These are phyloP conservation scores for Trichothecium roseum DNA, from an alignment of 2,329 filamentous ascomycete species.

Conservation along the genomic window DNA sequence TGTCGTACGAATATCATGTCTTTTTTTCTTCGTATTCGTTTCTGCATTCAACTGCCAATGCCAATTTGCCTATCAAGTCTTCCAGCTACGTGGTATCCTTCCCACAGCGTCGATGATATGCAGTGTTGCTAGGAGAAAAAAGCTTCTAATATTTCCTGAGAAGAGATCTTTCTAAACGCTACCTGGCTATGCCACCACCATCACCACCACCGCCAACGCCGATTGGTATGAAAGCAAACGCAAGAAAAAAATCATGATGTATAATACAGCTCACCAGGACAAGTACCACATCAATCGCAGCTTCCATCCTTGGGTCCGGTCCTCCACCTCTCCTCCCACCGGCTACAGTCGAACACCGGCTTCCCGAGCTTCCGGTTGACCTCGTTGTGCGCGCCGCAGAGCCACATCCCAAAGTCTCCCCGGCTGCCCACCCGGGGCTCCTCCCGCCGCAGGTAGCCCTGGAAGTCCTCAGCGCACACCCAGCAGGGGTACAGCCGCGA, in stretches of 20 bases:
- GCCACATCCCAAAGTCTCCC: slow-evolving; percentile 69
- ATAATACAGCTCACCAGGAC: slow-evolving; percentile 1
- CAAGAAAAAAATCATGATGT: neutral
- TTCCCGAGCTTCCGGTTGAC: slow-evolving; percentile 89
- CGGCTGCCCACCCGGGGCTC: slow-evolving; percentile 49
- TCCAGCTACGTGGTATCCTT: too few species aligned
- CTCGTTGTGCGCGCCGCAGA: slow-evolving; percentile 79
- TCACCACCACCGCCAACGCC: too few species aligned
- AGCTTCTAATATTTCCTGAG: neutral
- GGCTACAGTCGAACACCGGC: slow-evolving; percentile 75
- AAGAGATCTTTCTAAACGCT: neutral
- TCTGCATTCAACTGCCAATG: too few species aligned
- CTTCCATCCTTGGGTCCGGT: slow-evolving; percentile 71
- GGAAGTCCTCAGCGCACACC: slow-evolving; percentile 90
- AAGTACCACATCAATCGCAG: slow-evolving; percentile 34
- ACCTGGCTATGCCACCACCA: slow-evolving; percentile 1
- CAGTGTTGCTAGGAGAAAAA: too few species aligned
- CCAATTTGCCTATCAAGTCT: too few species aligned
- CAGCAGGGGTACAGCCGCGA: slow-evolving; percentile 89
- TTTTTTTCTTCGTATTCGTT: too few species aligned
- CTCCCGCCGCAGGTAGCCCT: slow-evolving; percentile 65
- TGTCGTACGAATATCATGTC: too few species aligned
- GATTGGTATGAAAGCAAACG: too few species aligned
- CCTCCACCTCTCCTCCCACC: slow-evolving; percentile 91
- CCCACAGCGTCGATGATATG: too few species aligned